Conservation (phyloP, 192 early-diverging fungal genomes). For the Piromyces sp. region DNA sequence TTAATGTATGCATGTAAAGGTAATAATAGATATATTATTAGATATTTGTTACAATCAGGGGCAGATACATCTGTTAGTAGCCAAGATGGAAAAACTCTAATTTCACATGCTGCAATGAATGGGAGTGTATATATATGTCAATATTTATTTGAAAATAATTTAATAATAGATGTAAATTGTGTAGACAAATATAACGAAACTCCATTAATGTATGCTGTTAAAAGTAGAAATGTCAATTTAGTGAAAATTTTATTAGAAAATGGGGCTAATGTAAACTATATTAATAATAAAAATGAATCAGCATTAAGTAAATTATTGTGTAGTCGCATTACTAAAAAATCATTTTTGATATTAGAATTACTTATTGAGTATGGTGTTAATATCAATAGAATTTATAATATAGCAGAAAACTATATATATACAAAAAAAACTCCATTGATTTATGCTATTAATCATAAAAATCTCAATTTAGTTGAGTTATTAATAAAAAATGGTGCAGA, state of each 20-base stretch:
- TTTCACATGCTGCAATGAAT: background rate
- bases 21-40: background rate
- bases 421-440: background rate
- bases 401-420: background rate
- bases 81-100: background rate
- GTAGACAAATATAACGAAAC: background rate
- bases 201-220: background rate
- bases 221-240: background rate
- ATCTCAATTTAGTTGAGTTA: background rate
- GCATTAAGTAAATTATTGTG: background rate
- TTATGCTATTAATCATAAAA: background rate
- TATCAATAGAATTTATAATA: background rate
- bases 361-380: background rate
- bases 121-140: background rate
- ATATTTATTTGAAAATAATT: background rate
- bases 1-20: background rate
- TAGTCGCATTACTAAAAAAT: background rate
- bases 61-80: background rate
- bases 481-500: background rate
- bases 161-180: background rate
- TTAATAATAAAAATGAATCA: background rate
- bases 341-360: too few species aligned
- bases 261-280: background rate
- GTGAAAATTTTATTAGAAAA: background rate
- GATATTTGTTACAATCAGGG: background rate